Base-by-base conservation (phyloP, 108 stramenopile genomes). In the Cyclotella baltica region DNA sequence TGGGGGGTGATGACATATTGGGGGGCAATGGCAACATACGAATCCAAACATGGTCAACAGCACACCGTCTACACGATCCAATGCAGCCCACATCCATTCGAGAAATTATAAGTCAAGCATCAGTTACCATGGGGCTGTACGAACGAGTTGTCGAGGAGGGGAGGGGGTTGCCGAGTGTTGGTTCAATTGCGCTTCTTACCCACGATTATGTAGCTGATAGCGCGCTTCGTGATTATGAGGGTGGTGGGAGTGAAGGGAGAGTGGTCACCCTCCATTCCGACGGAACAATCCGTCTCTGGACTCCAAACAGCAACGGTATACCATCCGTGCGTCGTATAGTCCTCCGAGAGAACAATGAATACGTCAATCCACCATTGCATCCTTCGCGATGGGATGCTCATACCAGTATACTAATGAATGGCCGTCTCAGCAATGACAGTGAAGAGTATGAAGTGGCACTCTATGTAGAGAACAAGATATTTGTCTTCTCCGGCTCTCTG, bases 251-350 rank as follows among this genome's bases (percentile, higher is more conserved):
- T 6, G 23, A 13, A 46, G 80, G 74, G 28, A 67, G 55, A 36
- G 61, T 84, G 31, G 78, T 59, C n/a, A 79, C 83, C 8, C 52
- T 75, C 18, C 83, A 84, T 76, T 75, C 83, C 28, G 83, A 84
- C 43, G 83, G 83, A 68, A 65, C 78, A 23, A 67, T 84, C 37
- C 73, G 78, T 22, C 61, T 84, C 18, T 84, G 83, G 83, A 63
- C 59, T 62, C 27, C 22, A 15, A 6, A 16, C 35, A 25, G 40
- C 11, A 22, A 18, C 30, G 15, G 6, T 58, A 9, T n/a, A 31
- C 31, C 59, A 11, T n/a, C 2, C 23, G 40, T 25, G 20, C 63
- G 23, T 43, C 9, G 38, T 8, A 46, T 43, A 18, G 25, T 47
- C 9, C 29, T 22, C 40, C 11, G 46, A 22, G 22, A 64, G 15